phyloP scores from a whole-genome alignment of 805 yeast genomes.

The Candida cerambycidarum region DNA sequence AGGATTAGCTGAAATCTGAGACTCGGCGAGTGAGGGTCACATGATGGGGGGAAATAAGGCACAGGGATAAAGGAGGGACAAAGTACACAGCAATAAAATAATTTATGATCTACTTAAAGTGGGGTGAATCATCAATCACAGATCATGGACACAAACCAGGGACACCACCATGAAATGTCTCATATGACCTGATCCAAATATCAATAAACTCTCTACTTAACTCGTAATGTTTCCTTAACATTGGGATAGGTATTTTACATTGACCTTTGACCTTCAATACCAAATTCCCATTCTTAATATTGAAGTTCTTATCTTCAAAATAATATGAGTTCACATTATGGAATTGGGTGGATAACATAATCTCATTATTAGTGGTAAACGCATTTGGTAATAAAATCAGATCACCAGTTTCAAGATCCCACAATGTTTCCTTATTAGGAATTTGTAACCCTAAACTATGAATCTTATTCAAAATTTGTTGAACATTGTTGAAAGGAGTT shows the following conservation, averaged over 20 bases:
- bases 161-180: constrained; percentile 13
- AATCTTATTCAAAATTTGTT: constrained; percentile 7
- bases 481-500: constrained; percentile 2
- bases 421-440: constrained; percentile 13
- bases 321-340: constrained; percentile 18
- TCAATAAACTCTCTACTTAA: constrained; percentile 21
- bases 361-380: constrained; percentile 15
- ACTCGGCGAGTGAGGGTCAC: too few relatives aligned
- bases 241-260: constrained; percentile 1
- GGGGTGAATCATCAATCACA: too few relatives aligned
- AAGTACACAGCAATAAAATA: too few relatives aligned
- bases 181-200: constrained; percentile 20
- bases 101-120: too few relatives aligned
- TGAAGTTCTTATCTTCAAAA: constrained; percentile 15
- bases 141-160: too few relatives aligned
- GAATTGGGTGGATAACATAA: constrained; percentile 21
- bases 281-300: constrained; percentile 6
- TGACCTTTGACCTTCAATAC: constrained; percentile 8
- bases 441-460: constrained; percentile 6
- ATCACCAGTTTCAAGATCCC: constrained; percentile 17
- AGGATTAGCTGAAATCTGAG: too few relatives aligned
- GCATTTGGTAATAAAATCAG: constrained; percentile 22
- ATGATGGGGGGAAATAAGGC: too few relatives aligned
- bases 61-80: too few relatives aligned
- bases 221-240: constrained; percentile 16